Conservation (phyloP, 2,329 filamentous ascomycete genomes). For the Talaromyces sp. region DNA sequence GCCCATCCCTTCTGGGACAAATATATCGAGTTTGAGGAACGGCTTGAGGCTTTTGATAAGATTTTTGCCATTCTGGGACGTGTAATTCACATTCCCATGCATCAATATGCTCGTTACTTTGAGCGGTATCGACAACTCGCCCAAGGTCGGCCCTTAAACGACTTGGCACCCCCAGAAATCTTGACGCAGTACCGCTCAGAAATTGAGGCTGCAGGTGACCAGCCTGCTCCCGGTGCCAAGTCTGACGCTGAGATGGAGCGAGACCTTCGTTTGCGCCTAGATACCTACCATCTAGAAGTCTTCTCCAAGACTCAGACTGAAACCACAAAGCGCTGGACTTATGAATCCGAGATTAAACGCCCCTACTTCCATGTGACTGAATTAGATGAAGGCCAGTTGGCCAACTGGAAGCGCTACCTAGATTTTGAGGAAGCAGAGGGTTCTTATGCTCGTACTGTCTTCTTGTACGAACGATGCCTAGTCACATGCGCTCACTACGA, state of each 20-base stretch:
- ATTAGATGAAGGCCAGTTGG: constrained; percentile 77
- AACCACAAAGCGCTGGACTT: constrained; percentile 90
- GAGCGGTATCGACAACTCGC: constrained; percentile 81
- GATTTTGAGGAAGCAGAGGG: constrained; percentile 91
- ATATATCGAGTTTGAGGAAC: constrained; percentile 95
- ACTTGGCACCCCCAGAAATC: constrained; percentile 67
- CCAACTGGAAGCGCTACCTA: constrained; percentile 93
- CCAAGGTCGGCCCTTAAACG: constrained; percentile 66
- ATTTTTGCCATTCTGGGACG: constrained; percentile 81
- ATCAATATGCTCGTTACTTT: constrained; percentile 93
- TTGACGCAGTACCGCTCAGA: constrained; percentile 68
- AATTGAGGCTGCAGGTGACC: constrained; percentile 55
- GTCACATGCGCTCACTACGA: constrained; percentile 94
- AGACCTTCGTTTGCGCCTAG: constrained; percentile 75
- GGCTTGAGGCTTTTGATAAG: constrained; percentile 75
- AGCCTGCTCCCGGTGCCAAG: constrained; percentile 46
- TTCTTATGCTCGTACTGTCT: constrained; percentile 68
- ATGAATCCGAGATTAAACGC: constrained; percentile 89
- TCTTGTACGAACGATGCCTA: constrained; percentile 89
- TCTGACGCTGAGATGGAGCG: constrained; percentile 77
- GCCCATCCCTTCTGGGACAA: constrained; percentile 98
- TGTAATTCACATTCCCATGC: constrained; percentile 85
- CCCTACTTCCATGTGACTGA: constrained; percentile 97
- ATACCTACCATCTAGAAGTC: constrained; percentile 73
- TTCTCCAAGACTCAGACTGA: constrained; percentile 81